Percentiles rank a stretch among this genome's conserved stretches.
Conservation (phyloP, 768 basidiomycete species). For the Hericium erinaceus region DNA sequence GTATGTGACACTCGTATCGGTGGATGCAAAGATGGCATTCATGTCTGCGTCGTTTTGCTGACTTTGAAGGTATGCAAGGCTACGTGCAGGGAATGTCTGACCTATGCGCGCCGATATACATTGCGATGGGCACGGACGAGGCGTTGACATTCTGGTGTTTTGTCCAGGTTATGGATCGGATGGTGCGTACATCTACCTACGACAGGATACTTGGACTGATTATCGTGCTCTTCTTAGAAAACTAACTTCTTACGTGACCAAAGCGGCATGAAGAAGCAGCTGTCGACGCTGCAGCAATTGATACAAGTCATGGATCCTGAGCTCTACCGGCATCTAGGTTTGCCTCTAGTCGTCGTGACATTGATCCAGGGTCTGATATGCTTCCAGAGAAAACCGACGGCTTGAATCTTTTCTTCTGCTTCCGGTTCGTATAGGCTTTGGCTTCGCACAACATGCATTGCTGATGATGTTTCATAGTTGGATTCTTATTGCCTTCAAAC, state of each 20-base stretch:
- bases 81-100: slow-evolving; percentile 99
- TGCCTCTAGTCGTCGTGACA: neutral
- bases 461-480: slow-evolving; percentile 40
- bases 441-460: neutral
- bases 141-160: slow-evolving; percentile 96
- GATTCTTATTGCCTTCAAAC: slow-evolving; percentile 91
- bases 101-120: slow-evolving; percentile 86
- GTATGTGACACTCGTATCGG: slow-evolving; percentile 34
- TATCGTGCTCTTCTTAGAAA: slow-evolving; percentile 42
- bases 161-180: slow-evolving; percentile 88
- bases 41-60: slow-evolving; percentile 7
- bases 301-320: slow-evolving; percentile 94
- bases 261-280: slow-evolving; percentile 94
- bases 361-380: neutral
- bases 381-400: slow-evolving; percentile 72
- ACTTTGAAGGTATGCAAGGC: slow-evolving; percentile 35
- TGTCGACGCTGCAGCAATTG: slow-evolving; percentile 82
- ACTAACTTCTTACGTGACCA: slow-evolving; percentile 94
- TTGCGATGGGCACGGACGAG: slow-evolving; percentile 84
- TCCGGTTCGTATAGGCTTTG: slow-evolving; percentile 52
- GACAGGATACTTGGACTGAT: neutral
- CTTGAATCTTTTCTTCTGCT: slow-evolving; percentile 95
- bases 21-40: neutral
- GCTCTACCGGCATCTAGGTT: slow-evolving; percentile 84
- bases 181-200: slow-evolving; percentile 46